phyloP scores from a whole-genome alignment of 1,284 basidiomycete species.

The Cryptococcus jaspeensis region DNA sequence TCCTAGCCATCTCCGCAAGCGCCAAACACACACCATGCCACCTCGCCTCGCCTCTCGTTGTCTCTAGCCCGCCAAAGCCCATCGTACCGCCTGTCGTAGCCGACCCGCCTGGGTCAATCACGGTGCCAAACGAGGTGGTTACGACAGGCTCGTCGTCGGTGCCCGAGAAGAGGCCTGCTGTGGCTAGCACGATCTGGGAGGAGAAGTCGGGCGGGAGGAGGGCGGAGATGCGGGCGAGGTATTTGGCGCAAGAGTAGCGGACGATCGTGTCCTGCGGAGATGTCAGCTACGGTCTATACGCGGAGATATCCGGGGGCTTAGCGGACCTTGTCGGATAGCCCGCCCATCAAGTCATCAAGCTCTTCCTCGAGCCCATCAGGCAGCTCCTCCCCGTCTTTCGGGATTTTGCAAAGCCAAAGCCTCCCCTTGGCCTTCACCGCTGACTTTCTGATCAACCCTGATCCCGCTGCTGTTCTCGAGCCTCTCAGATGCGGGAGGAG shows the following conservation, averaged over 20 bases:
- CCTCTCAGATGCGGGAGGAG: constrained; percentile 43
- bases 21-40: constrained; percentile 96
- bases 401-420: constrained; percentile 46
- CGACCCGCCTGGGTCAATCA: constrained; percentile 56
- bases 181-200: constrained; percentile 75
- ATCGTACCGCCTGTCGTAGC: constrained; percentile 59
- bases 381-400: constrained; percentile 48
- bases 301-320: neutral
- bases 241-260: constrained; percentile 93
- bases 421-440: constrained; percentile 47
- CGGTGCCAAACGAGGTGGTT: constrained; percentile 32
- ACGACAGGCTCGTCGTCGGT: constrained; percentile 47
- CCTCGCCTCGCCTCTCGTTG: constrained; percentile 76
- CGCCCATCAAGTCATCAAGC: constrained; percentile 71
- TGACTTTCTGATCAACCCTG: constrained; percentile 47
- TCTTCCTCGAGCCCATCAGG: constrained; percentile 75
- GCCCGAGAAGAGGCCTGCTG: constrained; percentile 65
- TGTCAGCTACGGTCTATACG: neutral
- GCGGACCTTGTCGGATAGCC: constrained; percentile 76
- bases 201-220: constrained; percentile 73
- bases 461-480: constrained; percentile 36
- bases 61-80: constrained; percentile 57
- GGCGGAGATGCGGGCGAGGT: constrained; percentile 79
- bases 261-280: constrained; percentile 79
- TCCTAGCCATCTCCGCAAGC: constrained; percentile 84